A percentile compares a stretch with the other conserved stretches of the same genome.
Conservation (phyloP, 345 rosid genomes). For the Euphorbia pulcherrima region DNA sequence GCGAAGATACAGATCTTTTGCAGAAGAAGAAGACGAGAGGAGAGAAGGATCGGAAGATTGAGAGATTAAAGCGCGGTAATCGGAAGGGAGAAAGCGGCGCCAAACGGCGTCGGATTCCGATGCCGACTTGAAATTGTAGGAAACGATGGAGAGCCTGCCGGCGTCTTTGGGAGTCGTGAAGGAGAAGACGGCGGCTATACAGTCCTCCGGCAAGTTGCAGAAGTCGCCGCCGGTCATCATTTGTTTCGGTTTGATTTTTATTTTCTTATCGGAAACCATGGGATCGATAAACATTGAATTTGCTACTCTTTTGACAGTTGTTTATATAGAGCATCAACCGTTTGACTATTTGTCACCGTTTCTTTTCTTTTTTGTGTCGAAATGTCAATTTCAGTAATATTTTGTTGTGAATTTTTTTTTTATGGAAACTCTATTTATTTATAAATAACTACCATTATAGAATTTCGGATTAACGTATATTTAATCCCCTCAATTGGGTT, state of each 20-base stretch:
- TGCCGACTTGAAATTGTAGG: constrained; percentile 20
- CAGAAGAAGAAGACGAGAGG: background rate
- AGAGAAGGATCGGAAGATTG: background rate
- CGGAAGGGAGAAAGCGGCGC: constrained; percentile 27
- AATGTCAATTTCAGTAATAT: no score
- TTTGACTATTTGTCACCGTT: no score
- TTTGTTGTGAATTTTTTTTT: no score
- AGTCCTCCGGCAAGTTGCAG: background rate
- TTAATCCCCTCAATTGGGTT: no score
- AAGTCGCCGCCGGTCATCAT: background rate
- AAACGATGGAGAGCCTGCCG: constrained; percentile 21
- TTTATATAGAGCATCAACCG: background rate
- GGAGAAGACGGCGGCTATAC: constrained; percentile 20
- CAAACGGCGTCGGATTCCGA: constrained; percentile 34
- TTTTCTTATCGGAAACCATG: background rate
- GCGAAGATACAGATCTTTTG: constrained; percentile 2
- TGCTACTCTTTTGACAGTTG: background rate
- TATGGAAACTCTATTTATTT: no score
- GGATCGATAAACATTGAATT: background rate
- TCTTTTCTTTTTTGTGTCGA: no score
- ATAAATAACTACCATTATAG: no score
- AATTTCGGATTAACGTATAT: no score
- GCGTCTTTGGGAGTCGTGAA: constrained; percentile 28
- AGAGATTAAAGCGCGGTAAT: constrained; percentile 3
- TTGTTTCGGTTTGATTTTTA: no score